Evolutionary conservation across 1,139 yeast genomes (phyloP).

Genomic region (Fermentozyma sake): DNA sequence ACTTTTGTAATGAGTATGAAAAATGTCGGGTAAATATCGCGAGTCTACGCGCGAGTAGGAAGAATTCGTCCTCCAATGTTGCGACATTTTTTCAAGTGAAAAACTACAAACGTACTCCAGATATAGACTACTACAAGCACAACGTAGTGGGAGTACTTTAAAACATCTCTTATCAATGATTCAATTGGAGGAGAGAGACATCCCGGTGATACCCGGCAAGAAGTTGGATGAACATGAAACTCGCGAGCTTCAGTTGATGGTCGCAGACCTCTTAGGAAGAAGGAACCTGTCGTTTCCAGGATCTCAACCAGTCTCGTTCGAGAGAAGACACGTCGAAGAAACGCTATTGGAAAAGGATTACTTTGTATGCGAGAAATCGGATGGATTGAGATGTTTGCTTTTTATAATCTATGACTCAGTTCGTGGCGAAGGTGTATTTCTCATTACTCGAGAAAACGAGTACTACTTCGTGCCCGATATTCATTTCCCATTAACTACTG

Average conservation of each 20-base stretch:
- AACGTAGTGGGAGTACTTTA: not conserved
- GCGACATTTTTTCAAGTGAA: not conserved
- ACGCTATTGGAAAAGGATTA: constrained; percentile 58
- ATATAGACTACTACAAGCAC: not conserved
- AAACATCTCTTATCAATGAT: constrained; percentile 18
- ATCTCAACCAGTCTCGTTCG: constrained; percentile 92
- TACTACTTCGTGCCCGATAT: constrained; percentile 76
- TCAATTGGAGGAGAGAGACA: constrained; percentile 50
- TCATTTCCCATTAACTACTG: constrained; percentile 64
- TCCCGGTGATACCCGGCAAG: constrained; percentile 84
- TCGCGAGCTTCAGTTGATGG: constrained; percentile 61
- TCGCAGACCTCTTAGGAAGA: constrained; percentile 62
- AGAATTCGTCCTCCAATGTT: too few relatives aligned
- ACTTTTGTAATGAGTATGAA: too few relatives aligned
- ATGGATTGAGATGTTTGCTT: constrained; percentile 81
- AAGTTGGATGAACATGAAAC: constrained; percentile 69
- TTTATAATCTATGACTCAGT: constrained; percentile 65
- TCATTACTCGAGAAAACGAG: constrained; percentile 83
- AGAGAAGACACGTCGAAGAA: constrained; percentile 63
- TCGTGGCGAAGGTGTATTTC: constrained; percentile 69
- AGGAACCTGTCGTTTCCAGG: constrained; percentile 66
- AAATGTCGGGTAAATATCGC: too few relatives aligned
- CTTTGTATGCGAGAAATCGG: constrained; percentile 93
- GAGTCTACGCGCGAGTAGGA: too few relatives aligned
- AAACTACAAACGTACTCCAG: not conserved